Percentiles rank a stretch among this genome's conserved stretches.
phyloP scores from a whole-genome alignment of 805 yeast species.

The Sugiyamaella boreocaroliniensis region DNA sequence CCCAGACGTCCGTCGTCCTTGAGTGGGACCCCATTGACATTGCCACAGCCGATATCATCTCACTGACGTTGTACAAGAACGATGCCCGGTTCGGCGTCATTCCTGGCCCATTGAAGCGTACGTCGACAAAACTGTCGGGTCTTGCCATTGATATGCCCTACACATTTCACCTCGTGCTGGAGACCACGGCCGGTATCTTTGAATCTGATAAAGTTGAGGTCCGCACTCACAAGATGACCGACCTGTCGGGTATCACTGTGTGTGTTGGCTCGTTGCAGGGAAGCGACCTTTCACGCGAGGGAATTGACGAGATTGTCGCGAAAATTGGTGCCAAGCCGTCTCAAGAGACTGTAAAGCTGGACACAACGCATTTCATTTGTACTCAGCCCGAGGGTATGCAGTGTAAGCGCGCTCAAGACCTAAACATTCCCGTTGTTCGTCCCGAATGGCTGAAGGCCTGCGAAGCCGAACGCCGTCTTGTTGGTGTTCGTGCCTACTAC shows the following conservation, averaged over 20 bases:
- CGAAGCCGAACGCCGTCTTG: constrained; percentile 78
- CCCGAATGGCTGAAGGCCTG: constrained; percentile 98
- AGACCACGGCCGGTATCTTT: constrained; percentile 85
- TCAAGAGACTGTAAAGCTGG: constrained; percentile 68
- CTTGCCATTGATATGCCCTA: constrained; percentile 79
- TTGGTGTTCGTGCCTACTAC: constrained; percentile 79
- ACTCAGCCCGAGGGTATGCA: constrained; percentile 67
- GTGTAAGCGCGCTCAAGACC: constrained; percentile 69
- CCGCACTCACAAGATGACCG: constrained; percentile 93
- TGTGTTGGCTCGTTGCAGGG: constrained; percentile 69
- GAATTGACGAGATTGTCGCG: constrained; percentile 53
- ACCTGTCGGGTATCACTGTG: constrained; percentile 83
- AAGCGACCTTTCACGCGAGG: constrained; percentile 44
- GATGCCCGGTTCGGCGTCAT: constrained; percentile 62
- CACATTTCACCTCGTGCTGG: constrained; percentile 69
- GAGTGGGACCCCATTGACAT: constrained; percentile 87
- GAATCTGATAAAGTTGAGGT: constrained; percentile 61
- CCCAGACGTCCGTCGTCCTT: constrained; percentile 91
- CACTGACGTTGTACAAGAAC: constrained; percentile 71
- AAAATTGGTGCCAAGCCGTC: constrained; percentile 81
- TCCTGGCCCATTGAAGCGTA: constrained; percentile 72
- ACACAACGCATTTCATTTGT: constrained; percentile 90
- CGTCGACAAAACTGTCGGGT: constrained; percentile 84
- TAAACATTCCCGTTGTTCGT: constrained; percentile 86
- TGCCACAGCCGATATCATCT: constrained; percentile 75